Percentiles rank a stretch among this genome's conserved stretches.
phyloP scores from a whole-genome alignment of 139 green algal genomes.

The Yamagishiella unicocca region DNA sequence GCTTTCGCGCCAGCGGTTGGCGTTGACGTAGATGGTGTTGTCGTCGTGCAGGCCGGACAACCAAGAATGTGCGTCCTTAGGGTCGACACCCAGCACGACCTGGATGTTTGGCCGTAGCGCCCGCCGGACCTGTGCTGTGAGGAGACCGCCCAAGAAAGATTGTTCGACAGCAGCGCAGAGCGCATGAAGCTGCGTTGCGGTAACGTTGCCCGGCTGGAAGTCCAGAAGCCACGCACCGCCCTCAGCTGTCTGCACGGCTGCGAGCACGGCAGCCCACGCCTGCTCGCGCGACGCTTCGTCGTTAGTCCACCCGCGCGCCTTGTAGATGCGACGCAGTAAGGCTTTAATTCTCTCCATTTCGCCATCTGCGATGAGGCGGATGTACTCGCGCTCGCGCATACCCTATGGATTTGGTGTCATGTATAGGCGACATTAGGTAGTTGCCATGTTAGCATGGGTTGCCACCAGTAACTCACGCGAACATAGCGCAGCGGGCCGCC shows the following conservation, averaged over 20 bases:
- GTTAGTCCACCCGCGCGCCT: neutral
- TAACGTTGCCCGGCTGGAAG: constrained; percentile 1
- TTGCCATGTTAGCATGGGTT: neutral
- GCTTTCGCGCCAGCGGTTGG: neutral
- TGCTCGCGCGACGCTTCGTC: neutral
- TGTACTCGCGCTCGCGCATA: constrained; percentile 48
- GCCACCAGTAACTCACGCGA: neutral
- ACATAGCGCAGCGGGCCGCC: neutral
- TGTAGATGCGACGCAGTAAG: constrained; percentile 10
- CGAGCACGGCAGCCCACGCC: neutral
- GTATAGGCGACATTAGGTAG: neutral
- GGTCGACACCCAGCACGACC: constrained; percentile 10
- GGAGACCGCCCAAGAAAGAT: constrained; percentile 10
- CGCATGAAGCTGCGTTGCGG: neutral
- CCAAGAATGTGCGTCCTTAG: neutral
- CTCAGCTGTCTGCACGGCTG: neutral
- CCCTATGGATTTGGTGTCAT: neutral
- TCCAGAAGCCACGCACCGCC: constrained; percentile 8
- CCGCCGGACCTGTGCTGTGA: neutral
- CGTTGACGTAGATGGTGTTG: constrained; percentile 43
- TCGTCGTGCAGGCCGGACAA: constrained; percentile 28
- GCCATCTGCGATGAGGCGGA: constrained; percentile 16
- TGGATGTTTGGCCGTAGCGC: neutral
- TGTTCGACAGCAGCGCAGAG: neutral
- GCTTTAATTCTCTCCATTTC: neutral